phyloP scores from a whole-genome alignment of 495 filamentous ascomycete species.

The Neurospora terricola region DNA sequence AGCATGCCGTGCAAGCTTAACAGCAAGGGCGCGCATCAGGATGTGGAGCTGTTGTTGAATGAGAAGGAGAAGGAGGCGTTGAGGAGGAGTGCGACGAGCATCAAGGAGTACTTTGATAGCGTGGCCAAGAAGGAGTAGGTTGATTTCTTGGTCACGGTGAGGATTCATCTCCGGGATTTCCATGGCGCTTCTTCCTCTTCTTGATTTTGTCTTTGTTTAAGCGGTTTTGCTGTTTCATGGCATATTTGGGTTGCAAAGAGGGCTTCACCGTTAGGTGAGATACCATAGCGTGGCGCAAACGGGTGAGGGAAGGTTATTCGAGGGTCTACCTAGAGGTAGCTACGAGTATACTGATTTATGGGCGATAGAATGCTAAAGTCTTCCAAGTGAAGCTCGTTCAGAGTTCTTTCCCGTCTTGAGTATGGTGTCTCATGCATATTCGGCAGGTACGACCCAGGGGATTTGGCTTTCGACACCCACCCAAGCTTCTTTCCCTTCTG shows the following conservation, averaged over 20 bases:
- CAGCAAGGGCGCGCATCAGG: conserved; percentile 15
- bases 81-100: conserved; percentile 29
- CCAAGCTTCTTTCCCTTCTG: neutral
- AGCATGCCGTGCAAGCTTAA: conserved; percentile 27
- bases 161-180: neutral
- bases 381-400: neutral
- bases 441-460: neutral
- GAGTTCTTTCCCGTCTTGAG: neutral
- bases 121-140: neutral
- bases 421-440: neutral
- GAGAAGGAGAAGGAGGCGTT: conserved; percentile 14
- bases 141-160: neutral
- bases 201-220: neutral
- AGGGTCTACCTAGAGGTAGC: neutral
- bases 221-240: neutral
- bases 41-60: conserved; percentile 18
- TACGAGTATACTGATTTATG: neutral
- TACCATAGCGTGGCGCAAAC: neutral
- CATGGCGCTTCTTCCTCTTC: neutral
- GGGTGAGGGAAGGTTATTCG: neutral
- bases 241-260: neutral
- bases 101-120: conserved; percentile 6
- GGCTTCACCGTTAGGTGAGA: neutral
- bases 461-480: neutral
- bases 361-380: neutral